phyloP scores from a whole-genome alignment of 257 asterid species.

The Cinchona pubescens region DNA sequence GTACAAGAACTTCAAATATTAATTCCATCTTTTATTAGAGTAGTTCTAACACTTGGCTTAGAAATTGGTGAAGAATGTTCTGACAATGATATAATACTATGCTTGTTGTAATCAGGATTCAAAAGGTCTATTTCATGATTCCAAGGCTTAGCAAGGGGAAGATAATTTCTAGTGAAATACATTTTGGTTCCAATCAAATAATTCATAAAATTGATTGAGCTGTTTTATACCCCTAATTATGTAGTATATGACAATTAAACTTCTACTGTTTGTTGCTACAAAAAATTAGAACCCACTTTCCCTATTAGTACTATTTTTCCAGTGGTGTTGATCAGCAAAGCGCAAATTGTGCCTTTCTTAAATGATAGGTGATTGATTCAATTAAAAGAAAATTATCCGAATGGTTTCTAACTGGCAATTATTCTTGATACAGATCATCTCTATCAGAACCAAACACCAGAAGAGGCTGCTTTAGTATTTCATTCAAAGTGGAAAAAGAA shows the following conservation, averaged over 20 bases:
- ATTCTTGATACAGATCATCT: constrained; percentile 55
- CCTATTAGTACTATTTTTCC: neutral
- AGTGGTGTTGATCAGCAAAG: neutral
- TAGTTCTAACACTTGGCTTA: neutral
- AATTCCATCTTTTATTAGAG: neutral
- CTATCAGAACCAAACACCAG: constrained; percentile 69
- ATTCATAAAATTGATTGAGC: neutral
- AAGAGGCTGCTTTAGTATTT: constrained; percentile 50
- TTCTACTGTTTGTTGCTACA: neutral
- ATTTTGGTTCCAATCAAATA: neutral
- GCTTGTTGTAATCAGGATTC: neutral
- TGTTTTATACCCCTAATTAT: neutral
- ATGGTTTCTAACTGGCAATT: constrained; percentile 18
- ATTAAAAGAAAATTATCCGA: neutral
- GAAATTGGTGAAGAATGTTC: neutral
- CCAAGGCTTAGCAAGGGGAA: neutral
- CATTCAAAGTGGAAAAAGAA: constrained; percentile 30
- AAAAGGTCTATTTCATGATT: neutral
- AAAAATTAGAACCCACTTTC: neutral
- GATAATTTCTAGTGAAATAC: neutral
- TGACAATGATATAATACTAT: neutral
- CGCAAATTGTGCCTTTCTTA: neutral
- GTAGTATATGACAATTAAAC: neutral
- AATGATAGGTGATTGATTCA: neutral
- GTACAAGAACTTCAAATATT: neutral